These are phyloP conservation scores for Claviceps arundinis DNA, from an alignment of 2,329 filamentous ascomycete genomes.

Conservation along the genomic window DNA sequence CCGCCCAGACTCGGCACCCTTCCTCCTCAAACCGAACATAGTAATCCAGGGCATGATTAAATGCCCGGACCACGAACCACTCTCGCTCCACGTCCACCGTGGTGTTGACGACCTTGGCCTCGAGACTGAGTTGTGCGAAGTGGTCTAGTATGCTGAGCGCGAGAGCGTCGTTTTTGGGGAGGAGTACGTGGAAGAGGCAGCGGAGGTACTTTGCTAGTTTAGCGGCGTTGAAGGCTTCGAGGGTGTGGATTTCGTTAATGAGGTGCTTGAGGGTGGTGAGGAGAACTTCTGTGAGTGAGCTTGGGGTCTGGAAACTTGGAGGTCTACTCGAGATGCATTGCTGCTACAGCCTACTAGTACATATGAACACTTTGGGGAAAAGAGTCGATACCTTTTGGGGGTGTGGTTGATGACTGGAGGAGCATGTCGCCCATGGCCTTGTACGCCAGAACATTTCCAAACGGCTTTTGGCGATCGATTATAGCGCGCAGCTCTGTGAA, in stretches of 20 bases:
- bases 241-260: conserved; percentile 52
- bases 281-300: conserved; percentile 19
- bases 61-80: conserved; percentile 58
- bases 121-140: conserved; percentile 38
- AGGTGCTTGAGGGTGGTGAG: conserved; percentile 49
- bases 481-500: conserved; percentile 54
- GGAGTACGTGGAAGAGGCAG: conserved; percentile 57
- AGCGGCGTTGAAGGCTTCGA: conserved; percentile 39
- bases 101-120: conserved; percentile 29
- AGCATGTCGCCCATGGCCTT: conserved; percentile 56
- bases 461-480: conserved; percentile 36
- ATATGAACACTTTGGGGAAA: background rate
- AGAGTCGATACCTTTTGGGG: conserved; percentile 30
- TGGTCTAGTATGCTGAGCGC: conserved; percentile 53
- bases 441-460: conserved; percentile 32
- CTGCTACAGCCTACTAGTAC: background rate
- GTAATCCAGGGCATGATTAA: conserved; percentile 60
- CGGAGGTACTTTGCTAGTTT: conserved; percentile 66
- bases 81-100: conserved; percentile 54
- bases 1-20: conserved; percentile 46
- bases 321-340: background rate
- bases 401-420: conserved; percentile 39
- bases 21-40: conserved; percentile 41
- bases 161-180: conserved; percentile 41
- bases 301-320: no score